A percentile compares a stretch with the other conserved stretches of the same genome.
Conservation (phyloP, 2,329 filamentous ascomycete genomes). For the Aspergillus quadrilineatus region DNA sequence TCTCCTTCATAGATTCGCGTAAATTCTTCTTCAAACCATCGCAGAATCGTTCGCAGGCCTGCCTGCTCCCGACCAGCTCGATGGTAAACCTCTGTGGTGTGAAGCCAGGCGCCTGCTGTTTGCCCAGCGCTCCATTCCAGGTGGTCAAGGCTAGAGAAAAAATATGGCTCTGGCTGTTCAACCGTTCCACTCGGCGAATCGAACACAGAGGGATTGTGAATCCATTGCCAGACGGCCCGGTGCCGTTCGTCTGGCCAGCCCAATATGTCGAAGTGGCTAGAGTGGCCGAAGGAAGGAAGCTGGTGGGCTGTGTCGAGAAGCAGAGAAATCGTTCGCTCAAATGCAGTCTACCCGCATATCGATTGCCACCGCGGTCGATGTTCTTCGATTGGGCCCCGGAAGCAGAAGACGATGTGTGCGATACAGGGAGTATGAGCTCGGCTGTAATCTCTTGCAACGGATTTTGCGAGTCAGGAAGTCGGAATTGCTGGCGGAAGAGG, state of each 20-base stretch:
- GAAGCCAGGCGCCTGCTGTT: conserved; percentile 55
- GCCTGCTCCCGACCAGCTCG: conserved; percentile 83
- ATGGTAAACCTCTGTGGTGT: conserved; percentile 86
- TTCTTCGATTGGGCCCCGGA: conserved; percentile 59
- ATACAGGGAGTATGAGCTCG: conserved; percentile 82
- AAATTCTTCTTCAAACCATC: conserved; percentile 91
- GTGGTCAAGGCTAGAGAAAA: conserved; percentile 94
- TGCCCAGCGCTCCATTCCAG: conserved; percentile 73
- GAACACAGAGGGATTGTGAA: conserved; percentile 92
- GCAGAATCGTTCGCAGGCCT: conserved; percentile 91
- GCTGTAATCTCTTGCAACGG: conserved; percentile 95
- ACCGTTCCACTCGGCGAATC: conserved; percentile 84
- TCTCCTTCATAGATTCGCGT: conserved; percentile 80
- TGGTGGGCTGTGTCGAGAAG: conserved; percentile 90
- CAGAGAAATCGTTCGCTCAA: conserved; percentile 92
- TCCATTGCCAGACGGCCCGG: conserved; percentile 89
- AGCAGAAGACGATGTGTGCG: conserved; percentile 53
- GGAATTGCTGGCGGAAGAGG: conserved; percentile 94
- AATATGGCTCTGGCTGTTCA: conserved; percentile 88
- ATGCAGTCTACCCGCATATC: conserved; percentile 90
- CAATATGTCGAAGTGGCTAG: conserved; percentile 77
- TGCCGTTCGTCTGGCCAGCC: conserved; percentile 88
- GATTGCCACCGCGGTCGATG: conserved; percentile 66
- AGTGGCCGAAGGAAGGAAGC: conserved; percentile 78
- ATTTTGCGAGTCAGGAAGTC: conserved; percentile 85